Base-by-base conservation (phyloP, 1,284 basidiomycete genomes). In the Moesziomyces parantarcticus region DNA sequence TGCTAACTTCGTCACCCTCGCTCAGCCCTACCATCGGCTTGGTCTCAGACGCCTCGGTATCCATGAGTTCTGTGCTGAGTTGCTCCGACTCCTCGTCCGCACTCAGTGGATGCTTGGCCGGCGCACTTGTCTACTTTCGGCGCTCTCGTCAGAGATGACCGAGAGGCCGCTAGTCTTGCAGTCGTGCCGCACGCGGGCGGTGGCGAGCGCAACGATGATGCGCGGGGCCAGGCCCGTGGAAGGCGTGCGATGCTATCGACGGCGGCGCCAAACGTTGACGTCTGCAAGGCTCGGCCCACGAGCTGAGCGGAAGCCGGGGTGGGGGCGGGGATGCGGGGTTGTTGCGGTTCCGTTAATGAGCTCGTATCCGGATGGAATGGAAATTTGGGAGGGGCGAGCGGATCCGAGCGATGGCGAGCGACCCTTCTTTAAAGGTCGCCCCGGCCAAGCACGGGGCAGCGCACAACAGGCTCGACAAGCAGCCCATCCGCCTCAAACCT, bases 371-470 rank as follows among this genome's bases (percentile, higher is more conserved):
- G 57, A 48, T 9, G 50, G 55, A 39, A 66, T 58, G 55, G 61
- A 53, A 42, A 52, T 50, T 57, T 48, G 42, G 25, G 36, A 50
- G 45, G 32, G 39, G 48, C 61, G 65, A 49, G 65, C 65, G 65
- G 65, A 68, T 68, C 65, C 65, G 65, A 68, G 48, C 61, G 65
- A 45, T 68, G 65, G 56, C 45, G 65, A 58, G 47, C 56, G 54
- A 25, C n/a, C 14, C 50, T 25, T 42, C 25, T 10, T n/a, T 18
- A 36, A 18, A 18, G 34, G 16, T 16, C 10, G 14, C 14, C 4
- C 34, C 13, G 34, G 34, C 34, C 13, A 36, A 13, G 34, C 34
- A 36, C 34, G 34, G 34, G 10, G 5, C 29, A 29, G 6, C n/a
- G n/a, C 29, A 29, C 8, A 29, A 11, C 29, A 8, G 5, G 29